Conservation (phyloP, 345 rosid genomes). For the Lumnitzera littorea region DNA sequence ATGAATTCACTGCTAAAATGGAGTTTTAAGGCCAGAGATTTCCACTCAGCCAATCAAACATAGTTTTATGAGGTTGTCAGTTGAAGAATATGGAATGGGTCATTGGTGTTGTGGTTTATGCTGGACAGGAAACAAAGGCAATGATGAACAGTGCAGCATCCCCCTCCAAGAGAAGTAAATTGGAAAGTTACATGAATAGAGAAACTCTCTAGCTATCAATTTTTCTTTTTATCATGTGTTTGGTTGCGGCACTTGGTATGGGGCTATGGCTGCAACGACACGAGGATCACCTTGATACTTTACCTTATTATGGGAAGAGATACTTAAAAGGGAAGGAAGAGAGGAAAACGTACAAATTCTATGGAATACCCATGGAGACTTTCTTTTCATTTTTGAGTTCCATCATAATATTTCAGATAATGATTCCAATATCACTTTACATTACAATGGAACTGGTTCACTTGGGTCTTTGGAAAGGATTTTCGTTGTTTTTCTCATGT, state of each 20-base stretch:
- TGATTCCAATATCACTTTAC: slow-evolving; percentile 81
- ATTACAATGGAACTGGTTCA: slow-evolving; percentile 83
- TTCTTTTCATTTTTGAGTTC: slow-evolving; percentile 73
- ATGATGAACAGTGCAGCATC: slow-evolving; percentile 75
- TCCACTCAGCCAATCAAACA: slow-evolving; percentile 66
- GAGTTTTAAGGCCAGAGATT: slow-evolving; percentile 50
- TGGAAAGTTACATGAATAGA: slow-evolving; percentile 71
- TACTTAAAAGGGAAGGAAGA: slow-evolving; percentile 44
- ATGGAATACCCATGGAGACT: slow-evolving; percentile 71
- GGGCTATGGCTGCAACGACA: slow-evolving; percentile 53
- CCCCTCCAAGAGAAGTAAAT: slow-evolving; percentile 68
- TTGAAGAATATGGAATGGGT: slow-evolving; percentile 69
- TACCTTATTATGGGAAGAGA: slow-evolving; percentile 60
- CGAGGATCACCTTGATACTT: slow-evolving; percentile 45
- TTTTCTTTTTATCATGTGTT: slow-evolving; percentile 59
- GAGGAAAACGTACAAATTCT: slow-evolving; percentile 45
- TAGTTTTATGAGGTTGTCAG: slow-evolving; percentile 74
- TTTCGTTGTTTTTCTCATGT: slow-evolving; percentile 27
- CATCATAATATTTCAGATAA: slow-evolving; percentile 70
- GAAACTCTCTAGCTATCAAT: slow-evolving; percentile 65
- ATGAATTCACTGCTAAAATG: slow-evolving; percentile 74
- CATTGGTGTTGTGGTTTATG: slow-evolving; percentile 66
- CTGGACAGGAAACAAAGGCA: slow-evolving; percentile 81
- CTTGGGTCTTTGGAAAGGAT: slow-evolving; percentile 53
- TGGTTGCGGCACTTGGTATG: slow-evolving; percentile 56